Percentiles rank a stretch among this genome's conserved stretches.
These are phyloP conservation scores for Brassica napus DNA, from an alignment of 345 rosid species.

Conservation along the genomic window Da-Ae NC_063439.1:28402001-28402500, in stretches of 20 bases:
- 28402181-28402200: constrained; percentile 56
- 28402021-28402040: constrained; percentile 31
- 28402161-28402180: constrained; percentile 69
- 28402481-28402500: constrained; percentile 65
- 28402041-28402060: constrained; percentile 24
- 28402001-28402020: constrained; percentile 30
- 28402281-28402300: constrained; percentile 55
- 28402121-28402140: constrained; percentile 19
- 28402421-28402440: constrained; percentile 67
- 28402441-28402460: constrained; percentile 74
- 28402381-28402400: constrained; percentile 72
- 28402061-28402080: constrained; percentile 17
- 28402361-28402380: constrained; percentile 78
- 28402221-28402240: constrained; percentile 63
- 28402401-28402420: constrained; percentile 68
- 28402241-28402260: constrained; percentile 60
- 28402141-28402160: constrained; percentile 62
- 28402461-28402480: constrained; percentile 56
- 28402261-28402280: constrained; percentile 62
- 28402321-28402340: constrained; percentile 68
- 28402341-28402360: constrained; percentile 87
- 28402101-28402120: constrained; percentile 27
- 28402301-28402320: constrained; percentile 59
- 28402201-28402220: constrained; percentile 41
- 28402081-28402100: constrained; percentile 11